phyloP scores from a whole-genome alignment of 2,329 filamentous ascomycete genomes.

The Pyrenochaeta sp. region DNA sequence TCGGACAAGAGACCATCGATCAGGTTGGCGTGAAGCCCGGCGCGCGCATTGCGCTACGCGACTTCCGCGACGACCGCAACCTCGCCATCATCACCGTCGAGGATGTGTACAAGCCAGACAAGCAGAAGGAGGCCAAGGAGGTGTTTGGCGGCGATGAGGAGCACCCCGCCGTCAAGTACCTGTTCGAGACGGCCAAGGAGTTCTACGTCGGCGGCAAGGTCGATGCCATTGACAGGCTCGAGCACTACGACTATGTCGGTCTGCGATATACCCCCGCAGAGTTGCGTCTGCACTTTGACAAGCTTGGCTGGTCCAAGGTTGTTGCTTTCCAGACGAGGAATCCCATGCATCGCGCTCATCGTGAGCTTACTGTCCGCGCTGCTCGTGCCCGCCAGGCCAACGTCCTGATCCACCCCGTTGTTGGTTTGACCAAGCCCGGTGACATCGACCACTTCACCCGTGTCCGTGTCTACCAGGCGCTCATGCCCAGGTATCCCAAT shows the following conservation, averaged over 20 bases:
- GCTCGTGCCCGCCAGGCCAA: conserved; percentile 96
- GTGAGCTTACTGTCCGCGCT: conserved; percentile 96
- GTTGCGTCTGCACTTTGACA: conserved; percentile 96
- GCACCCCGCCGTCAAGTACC: conserved; percentile 91
- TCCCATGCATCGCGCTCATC: conserved; percentile 98
- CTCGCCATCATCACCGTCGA: conserved; percentile 95
- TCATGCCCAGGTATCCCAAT: conserved; percentile 96
- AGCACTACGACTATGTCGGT: conserved; percentile 99
- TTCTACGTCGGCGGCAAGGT: conserved; percentile 97
- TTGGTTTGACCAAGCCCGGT: conserved; percentile 97
- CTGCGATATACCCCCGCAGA: conserved; percentile 94
- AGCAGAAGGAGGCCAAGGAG: conserved; percentile 91
- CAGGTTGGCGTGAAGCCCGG: conserved; percentile 79
- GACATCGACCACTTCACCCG: conserved; percentile 99
- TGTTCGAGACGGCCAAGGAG: conserved; percentile 80
- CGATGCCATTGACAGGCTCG: conserved; percentile 90
- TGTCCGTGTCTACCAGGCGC: conserved; percentile 97
- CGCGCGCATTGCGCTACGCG: conserved; percentile 84
- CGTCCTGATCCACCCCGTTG: conserved; percentile 98
- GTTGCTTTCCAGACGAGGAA: conserved; percentile 98
- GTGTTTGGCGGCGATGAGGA: conserved; percentile 93
- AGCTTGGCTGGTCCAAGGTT: conserved; percentile 97
- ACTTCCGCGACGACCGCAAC: conserved; percentile 95
- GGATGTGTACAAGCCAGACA: conserved; percentile 94
- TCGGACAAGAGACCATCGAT: conserved; percentile 77